phyloP scores from a whole-genome alignment of 129 eudicot genomes.

The Arctium lappa region DNA sequence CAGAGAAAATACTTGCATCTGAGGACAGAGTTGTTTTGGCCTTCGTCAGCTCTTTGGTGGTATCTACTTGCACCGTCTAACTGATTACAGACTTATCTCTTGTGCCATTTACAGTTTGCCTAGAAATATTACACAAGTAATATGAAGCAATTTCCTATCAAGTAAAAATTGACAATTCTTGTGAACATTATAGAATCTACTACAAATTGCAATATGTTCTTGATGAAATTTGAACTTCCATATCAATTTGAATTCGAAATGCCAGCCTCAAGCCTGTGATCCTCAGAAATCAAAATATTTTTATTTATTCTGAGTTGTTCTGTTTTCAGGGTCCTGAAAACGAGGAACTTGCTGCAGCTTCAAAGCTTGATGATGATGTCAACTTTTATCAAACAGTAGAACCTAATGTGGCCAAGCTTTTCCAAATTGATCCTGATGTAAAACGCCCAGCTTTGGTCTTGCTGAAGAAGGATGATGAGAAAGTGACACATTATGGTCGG shows the following conservation, averaged over 20 bases:
- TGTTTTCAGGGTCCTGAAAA: constrained; percentile 70
- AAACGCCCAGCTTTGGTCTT: constrained; percentile 75
- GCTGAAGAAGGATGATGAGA: constrained; percentile 80
- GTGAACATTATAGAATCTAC: background rate
- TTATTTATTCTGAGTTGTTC: constrained; percentile 1
- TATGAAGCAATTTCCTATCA: background rate
- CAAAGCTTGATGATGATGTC: constrained; percentile 78
- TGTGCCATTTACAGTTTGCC: background rate
- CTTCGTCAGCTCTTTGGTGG: constrained; percentile 75
- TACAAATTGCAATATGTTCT: background rate
- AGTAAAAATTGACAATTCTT: background rate
- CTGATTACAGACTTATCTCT: constrained; percentile 1
- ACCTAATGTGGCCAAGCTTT: constrained; percentile 76
- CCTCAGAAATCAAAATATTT: background rate
- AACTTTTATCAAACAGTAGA: constrained; percentile 71
- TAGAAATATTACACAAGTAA: background rate
- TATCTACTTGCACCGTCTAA: constrained; percentile 19
- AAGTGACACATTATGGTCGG: constrained; percentile 69
- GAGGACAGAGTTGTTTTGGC: constrained; percentile 70
- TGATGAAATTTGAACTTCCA: background rate
- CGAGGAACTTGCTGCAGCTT: constrained; percentile 81
- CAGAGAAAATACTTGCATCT: constrained; percentile 64
- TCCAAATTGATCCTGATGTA: constrained; percentile 51
- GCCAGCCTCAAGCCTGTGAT: background rate
- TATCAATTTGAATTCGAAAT: background rate